Base-by-base conservation (phyloP, 805 yeast species). In the Komagataella pseudopastoris region DNA sequence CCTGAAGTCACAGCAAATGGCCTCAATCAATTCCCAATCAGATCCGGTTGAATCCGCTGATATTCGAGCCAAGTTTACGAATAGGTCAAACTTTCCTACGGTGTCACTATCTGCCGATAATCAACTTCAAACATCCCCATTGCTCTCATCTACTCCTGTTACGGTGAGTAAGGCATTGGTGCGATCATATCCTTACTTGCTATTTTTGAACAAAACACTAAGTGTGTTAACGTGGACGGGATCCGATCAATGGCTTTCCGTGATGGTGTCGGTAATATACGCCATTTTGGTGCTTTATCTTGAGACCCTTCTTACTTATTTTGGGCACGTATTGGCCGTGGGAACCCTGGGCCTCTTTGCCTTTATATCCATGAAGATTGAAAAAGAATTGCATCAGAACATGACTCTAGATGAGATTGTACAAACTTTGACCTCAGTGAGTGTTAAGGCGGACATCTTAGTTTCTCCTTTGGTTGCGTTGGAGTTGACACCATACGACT, bases 391-490 rank as follows among this genome's bases (percentile, higher is more conserved):
- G 54, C 76, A 72, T 43, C 69, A 71, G 23, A 80, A 82, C 56
- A 93, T 97, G 12, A 87, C 96, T 0, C 71, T 93, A 54, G 98
- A 91, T 62, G 91, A 88, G 53, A 85, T 88, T 47, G 81, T 90
- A 8, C 87, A 81, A 54, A 77, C 84, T 6, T 75, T 93, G 61
- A 80, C 90, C 4, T 75, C 83, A 18, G 81, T 88, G 4, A 80
- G 88, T 52, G 75, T 82, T 52, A 82, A 89, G 59, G 80, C 87
- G 6, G 95, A 88, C 60, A 68, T 88, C 61, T 69, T 91, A 49
- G 70, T 90, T 47, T 74, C 83, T 23, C 98, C 99, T n/a, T 70
- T 91, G 49, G 80, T 90, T 1, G 69, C 82, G 6, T 68, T 85
- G 55, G 81, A 80, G n/a, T 71, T 91, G 56, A 81, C 89, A 2